Percentiles rank a stretch among this genome's conserved stretches.
These are phyloP conservation scores for Flaveria linearis DNA, from an alignment of 129 eudicot species.

Conservation along the genomic window DNA sequence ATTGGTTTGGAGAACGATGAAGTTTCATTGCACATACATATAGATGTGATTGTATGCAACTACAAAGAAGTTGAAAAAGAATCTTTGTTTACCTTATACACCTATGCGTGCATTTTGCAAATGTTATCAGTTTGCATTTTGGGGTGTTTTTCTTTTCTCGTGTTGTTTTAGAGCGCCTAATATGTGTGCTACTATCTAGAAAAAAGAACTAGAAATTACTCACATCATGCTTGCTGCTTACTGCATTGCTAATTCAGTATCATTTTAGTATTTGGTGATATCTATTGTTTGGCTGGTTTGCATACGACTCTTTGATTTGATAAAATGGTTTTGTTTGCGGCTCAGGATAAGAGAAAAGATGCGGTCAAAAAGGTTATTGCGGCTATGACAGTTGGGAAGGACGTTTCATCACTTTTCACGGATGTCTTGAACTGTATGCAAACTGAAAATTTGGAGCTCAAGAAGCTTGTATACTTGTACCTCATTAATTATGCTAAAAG, in stretches of 20 bases:
- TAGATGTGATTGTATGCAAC: background rate
- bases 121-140: background rate
- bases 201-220: background rate
- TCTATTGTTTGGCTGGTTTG: background rate
- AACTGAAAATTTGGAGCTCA: conserved; percentile 96
- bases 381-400: conserved; percentile 99
- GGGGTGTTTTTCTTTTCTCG: background rate
- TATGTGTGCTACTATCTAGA: background rate
- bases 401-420: conserved; percentile 93
- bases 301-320: background rate
- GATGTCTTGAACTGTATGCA: conserved; percentile 99
- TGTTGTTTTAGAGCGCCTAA: background rate
- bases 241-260: background rate
- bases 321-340: background rate
- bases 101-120: background rate
- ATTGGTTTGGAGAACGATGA: background rate
- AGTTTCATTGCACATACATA: background rate
- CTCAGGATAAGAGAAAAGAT: conserved; percentile 99
- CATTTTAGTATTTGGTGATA: background rate
- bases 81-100: background rate
- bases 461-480: conserved; percentile 93
- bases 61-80: background rate
- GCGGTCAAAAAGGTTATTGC: conserved; percentile 99
- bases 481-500: conserved; percentile 99
- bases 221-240: background rate